Evolutionary conservation across 2,329 filamentous ascomycete species (phyloP).

Genomic region (Sclerotinia borealis): DNA sequence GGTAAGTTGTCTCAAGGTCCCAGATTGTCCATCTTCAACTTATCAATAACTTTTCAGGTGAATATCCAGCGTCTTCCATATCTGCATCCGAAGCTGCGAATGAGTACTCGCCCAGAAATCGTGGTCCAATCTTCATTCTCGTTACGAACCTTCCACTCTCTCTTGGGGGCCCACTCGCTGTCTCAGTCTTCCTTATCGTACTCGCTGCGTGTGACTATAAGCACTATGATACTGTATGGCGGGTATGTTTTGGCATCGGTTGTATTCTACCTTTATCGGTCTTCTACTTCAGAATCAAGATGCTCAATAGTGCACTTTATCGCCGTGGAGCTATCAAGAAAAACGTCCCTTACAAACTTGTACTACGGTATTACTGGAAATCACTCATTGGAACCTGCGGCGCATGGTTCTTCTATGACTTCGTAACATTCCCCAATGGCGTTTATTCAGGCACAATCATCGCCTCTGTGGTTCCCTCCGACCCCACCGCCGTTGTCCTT

Average conservation of each 20-base stretch:
- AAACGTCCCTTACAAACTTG: constrained; percentile 43
- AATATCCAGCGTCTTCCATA: constrained; percentile 43
- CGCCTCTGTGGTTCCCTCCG: constrained; percentile 34
- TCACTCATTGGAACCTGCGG: constrained; percentile 45
- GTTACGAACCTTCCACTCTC: constrained; percentile 41
- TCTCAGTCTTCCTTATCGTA: constrained; percentile 43
- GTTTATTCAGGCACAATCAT: constrained; percentile 42
- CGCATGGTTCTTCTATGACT: constrained; percentile 49
- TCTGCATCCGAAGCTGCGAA: constrained; percentile 44
- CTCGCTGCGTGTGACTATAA: constrained; percentile 34
- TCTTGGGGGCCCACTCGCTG: constrained; percentile 38
- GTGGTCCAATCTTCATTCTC: constrained; percentile 41
- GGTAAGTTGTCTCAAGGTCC: constrained; percentile 30
- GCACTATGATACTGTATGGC: constrained; percentile 40
- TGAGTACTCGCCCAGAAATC: constrained; percentile 36
- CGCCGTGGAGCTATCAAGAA: constrained; percentile 48
- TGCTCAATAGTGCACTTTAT: constrained; percentile 46
- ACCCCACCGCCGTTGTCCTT: constrained; percentile 29
- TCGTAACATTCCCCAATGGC: constrained; percentile 38
- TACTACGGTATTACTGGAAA: constrained; percentile 50
- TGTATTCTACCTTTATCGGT: constrained; percentile 45
- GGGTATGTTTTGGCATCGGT: constrained; percentile 44
- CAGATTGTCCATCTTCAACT: not conserved
- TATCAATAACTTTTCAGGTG: constrained; percentile 27
- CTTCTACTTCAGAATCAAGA: constrained; percentile 50